Conservation (phyloP, 1,139 yeast species). For the Suhomyces terraborum region DNA sequence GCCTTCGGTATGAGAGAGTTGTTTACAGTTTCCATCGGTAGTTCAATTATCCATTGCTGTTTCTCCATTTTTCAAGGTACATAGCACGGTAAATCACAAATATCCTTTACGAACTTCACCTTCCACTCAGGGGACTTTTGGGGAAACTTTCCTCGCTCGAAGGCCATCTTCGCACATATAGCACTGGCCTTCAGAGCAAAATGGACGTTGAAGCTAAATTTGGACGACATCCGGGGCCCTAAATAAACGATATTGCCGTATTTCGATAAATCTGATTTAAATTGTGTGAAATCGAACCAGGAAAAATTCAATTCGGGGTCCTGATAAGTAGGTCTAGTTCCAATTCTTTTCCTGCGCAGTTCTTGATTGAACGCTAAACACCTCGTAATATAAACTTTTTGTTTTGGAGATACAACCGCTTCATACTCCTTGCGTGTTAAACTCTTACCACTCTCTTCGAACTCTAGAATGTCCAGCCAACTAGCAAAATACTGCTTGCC, state of each 20-base stretch:
- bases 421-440: too few species aligned
- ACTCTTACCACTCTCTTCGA: neutral
- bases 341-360: slow-evolving; percentile 28
- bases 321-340: slow-evolving; percentile 33
- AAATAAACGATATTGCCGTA: slow-evolving; percentile 68
- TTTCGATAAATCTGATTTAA: slow-evolving; percentile 51
- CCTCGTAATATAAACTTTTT: slow-evolving; percentile 36
- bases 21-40: too few species aligned
- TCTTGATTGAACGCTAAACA: slow-evolving; percentile 35
- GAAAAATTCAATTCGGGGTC: slow-evolving; percentile 37
- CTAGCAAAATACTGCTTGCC: slow-evolving; percentile 51
- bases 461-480: slow-evolving; percentile 24
- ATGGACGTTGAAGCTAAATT: slow-evolving; percentile 61
- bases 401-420: too few species aligned
- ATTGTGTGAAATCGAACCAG: slow-evolving; percentile 29
- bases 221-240: slow-evolving; percentile 66
- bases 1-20: too few species aligned
- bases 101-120: slow-evolving; percentile 68
- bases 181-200: slow-evolving; percentile 66
- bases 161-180: slow-evolving; percentile 57
- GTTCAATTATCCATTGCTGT: too few species aligned
- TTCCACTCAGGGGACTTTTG: slow-evolving; percentile 61
- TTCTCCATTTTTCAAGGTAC: slow-evolving; percentile 4
- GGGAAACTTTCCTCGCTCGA: slow-evolving; percentile 42
- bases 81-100: slow-evolving; percentile 57